Conservation (phyloP, 2,329 filamentous ascomycete species). For the Colletotrichum lini region DNA sequence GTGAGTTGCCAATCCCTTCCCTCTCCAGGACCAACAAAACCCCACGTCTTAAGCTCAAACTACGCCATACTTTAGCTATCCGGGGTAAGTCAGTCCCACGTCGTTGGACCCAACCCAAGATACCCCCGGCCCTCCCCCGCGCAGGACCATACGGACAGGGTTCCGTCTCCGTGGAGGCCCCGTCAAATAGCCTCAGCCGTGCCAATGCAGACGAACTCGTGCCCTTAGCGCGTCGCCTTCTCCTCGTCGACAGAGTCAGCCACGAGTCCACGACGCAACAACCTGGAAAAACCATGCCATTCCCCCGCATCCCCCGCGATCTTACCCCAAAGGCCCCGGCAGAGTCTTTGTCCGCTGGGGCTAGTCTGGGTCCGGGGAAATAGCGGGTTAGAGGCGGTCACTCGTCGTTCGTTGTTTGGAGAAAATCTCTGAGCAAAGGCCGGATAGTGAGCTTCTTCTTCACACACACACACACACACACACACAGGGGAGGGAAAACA, state of each 20-base stretch:
- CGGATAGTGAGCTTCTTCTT: background rate
- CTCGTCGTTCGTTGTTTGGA: slow-evolving; percentile 11
- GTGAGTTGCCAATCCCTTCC: background rate
- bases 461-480: too few species aligned
- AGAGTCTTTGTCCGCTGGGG: slow-evolving; percentile 28
- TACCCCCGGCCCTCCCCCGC: background rate
- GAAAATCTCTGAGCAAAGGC: background rate
- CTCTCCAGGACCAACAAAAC: slow-evolving; percentile 17
- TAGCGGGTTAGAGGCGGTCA: background rate
- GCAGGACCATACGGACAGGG: slow-evolving; percentile 7
- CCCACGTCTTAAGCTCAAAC: background rate
- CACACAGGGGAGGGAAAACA: background rate
- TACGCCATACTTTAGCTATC: slow-evolving; percentile 2
- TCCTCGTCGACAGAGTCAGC: slow-evolving; percentile 10
- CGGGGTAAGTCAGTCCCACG: slow-evolving; percentile 37
- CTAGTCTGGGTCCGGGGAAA: slow-evolving; percentile 4
- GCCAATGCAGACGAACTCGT: slow-evolving; percentile 15
- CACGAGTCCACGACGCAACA: background rate
- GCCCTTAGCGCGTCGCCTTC: background rate
- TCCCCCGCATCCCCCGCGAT: slow-evolving; percentile 26
- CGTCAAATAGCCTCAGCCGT: slow-evolving; percentile 13
- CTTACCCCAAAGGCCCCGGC: slow-evolving; percentile 32
- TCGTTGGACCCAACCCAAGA: background rate
- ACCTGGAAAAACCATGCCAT: background rate
- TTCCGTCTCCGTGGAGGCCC: background rate